Evolutionary conservation across 805 yeast genomes (phyloP), one percentile per base, ranked within the genome.

Genomic region (Maudiozyma turicensis): DNA sequence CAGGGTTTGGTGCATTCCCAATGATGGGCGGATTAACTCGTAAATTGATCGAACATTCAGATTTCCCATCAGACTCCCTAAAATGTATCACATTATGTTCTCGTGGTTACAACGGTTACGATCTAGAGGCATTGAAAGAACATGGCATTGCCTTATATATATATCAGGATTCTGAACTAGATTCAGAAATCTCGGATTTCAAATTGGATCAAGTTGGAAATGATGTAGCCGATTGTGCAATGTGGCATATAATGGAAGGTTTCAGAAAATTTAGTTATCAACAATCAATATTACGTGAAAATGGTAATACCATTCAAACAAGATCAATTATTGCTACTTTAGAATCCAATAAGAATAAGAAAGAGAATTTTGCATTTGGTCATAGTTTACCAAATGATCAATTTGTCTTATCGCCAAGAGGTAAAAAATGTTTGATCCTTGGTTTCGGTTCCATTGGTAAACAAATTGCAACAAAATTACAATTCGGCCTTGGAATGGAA

Each of bases 361-460:
- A 20, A 20, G 26, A 20, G 4, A 20, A 20, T 20, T 71, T 66
- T 54, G 68, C 74, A 3, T 71, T 71, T 51, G 76, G 76, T 35
- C 73, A 72, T 43, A 57, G 53, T 30, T 44, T 61, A 29, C 49
- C 58, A 15, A 59, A 67, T 5, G 73, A 70, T 34, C 52, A 74
- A 51, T 57, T 63, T 40, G 58, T 68, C 44, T 52, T 59, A 41
- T 67, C 76, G 15, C 86, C 86, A 5, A 58, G 68, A 43, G 76
- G 77, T 33, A 78, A 75, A 54, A 68, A 66, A 37, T 82, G 70
- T 40, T 76, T 78, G 30, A 72, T 82, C 33, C 65, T 81, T 1
- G 87, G 87, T 0, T 71, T 81, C 55, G 87, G 86, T 3, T 70
- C 73, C 38, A 80, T 82, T 49, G 86, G 86, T 1, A 70, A 71